These are phyloP conservation scores for Chlamydomonas sphaeroides DNA, from an alignment of 139 green algal genomes.

Conservation along the genomic window DNA sequence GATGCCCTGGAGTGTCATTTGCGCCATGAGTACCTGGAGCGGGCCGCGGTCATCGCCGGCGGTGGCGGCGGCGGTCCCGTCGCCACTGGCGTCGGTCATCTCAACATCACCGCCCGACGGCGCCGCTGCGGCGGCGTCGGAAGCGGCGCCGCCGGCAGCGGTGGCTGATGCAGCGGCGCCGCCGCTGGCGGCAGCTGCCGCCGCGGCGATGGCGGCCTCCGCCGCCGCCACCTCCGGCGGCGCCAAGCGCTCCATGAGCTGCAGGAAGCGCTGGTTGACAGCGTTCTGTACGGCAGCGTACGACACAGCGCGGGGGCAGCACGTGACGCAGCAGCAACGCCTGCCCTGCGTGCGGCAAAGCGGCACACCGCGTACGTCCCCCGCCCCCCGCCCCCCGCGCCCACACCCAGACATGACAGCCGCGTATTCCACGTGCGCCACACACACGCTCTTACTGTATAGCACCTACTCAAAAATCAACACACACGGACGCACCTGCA, in stretches of 20 bases:
- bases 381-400: neutral
- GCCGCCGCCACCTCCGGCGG: neutral
- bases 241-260: conserved; percentile 22
- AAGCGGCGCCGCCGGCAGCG: neutral
- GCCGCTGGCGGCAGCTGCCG: neutral
- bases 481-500: conserved; percentile 30
- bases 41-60: neutral
- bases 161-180: neutral
- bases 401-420: too few relatives aligned
- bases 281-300: conserved; percentile 9
- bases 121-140: neutral
- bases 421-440: too few relatives aligned
- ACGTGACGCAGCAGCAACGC: neutral
- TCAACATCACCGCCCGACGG: neutral
- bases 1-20: conserved; percentile 9
- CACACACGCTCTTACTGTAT: too few relatives aligned
- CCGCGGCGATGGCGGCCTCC: neutral
- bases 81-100: neutral
- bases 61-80: neutral
- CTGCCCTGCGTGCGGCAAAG: too few relatives aligned
- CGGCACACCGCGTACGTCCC: neutral
- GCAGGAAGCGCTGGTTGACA: conserved; percentile 8
- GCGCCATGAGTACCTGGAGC: conserved; percentile 35
- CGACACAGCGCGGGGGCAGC: too few relatives aligned
- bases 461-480: too few relatives aligned